Base-by-base conservation (phyloP, 2,329 filamentous ascomycete genomes). In the Aspergillus hortae region DNA sequence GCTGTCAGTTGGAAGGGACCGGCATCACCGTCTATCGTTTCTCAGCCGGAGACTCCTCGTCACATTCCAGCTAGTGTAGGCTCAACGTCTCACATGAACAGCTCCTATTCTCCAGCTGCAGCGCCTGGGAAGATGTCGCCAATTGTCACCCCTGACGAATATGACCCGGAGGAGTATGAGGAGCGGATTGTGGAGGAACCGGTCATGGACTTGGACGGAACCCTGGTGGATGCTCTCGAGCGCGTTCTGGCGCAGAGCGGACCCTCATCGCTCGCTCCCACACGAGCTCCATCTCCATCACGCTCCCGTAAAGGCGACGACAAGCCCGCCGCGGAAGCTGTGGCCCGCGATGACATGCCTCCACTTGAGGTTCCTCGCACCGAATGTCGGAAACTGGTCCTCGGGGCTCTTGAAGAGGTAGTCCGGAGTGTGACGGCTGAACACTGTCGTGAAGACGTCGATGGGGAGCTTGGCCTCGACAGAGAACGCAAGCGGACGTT, bases 161-260 rank as follows among this genome's bases (percentile, higher is more conserved):
- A 57, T 6, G 61, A 64, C 17, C 48, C 60, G 9, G 58, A 49
- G n/a, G 65, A 67, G 30, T 70, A 77, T 1, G 76, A 80, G 46
- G 79, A 82, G 56, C 67, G 73, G 51, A 81, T 83, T 46, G 64
- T 74, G 10, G 77, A 80, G 55, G 80, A 84, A 55, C 67, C 68
- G 2, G 76, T 84, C 44, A 79, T 81, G 76, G 80, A 82, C 56
- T 75, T 82, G 47, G 81, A 84, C 54, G 74, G 74, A n/a, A 81
- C 74, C 2, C 70, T 84, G 0, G 77, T 81, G 33, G 80, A 83
- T 61, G 81, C 80, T 6, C 71, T 84, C 19, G 81, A 84, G 61
- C 77, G 78, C 47, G 76, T 82, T 9, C 69, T 84, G 3, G 73
- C 70, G 3, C 74, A 71, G 38, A 75, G 72, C 44, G 71, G 68